Evolutionary conservation across 1,284 basidiomycete genomes (phyloP), one percentile per base, ranked within the genome.

Genomic region (Irpex rosettiformis): DNA sequence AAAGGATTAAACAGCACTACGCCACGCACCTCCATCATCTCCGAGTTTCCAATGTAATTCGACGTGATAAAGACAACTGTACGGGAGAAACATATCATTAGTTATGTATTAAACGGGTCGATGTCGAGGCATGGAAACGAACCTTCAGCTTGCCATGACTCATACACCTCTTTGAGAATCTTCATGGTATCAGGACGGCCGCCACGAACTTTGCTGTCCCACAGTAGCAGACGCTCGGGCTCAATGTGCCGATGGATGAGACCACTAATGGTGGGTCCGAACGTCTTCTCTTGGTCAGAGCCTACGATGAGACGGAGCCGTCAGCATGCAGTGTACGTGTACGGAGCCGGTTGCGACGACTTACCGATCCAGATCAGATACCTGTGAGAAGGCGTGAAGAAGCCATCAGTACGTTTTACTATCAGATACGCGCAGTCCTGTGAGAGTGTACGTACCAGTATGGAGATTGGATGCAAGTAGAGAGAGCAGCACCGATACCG

Each of bases 181-280:
- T 88, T 88, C 85, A 90, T 88, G 11, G 85, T 84, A 65, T 91
- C 87, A 7, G 89, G 89, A 54, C 89, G 81, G 25, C 86, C 85
- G 52, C 88, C 87, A 58, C 83, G 76, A 54, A 74, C 72, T 70
- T 86, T 89, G 61, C 80, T 83, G 71, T 91, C 88, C 88, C 89
- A 91, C 22, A 91, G 77, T 16, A 85, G 75, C 25, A 84, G 74
- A 45, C 88, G 84, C 68, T 89, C 87, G 40, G 86, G 85, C 60
- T 78, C 84, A 43, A 91, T 75, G 66, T 88, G 78, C 58, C 80
- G 77, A 65, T 83, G 79, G 63, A 91, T 89, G 52, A 91, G 77
- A 18, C 82, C 81, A 62, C 79, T 82, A 62, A 91, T 87, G 33
- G 88, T 90, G 40, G 86, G 84, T 11, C 88, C 88, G 65, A 90